Base-by-base conservation (phyloP, 2,329 filamentous ascomycete species). In the Aspergillus udagawae region DNA sequence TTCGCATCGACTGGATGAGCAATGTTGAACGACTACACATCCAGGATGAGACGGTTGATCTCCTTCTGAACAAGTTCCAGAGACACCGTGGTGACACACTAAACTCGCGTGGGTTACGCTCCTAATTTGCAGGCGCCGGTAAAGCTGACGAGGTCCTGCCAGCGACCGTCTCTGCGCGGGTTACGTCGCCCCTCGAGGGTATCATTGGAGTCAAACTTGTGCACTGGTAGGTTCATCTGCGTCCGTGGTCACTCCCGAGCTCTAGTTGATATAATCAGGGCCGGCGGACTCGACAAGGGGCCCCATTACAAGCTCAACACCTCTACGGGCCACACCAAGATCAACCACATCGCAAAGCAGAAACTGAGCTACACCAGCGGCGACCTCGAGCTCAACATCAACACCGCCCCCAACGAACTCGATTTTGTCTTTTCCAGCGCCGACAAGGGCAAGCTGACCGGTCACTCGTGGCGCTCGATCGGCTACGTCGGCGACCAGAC, bases 1-100 rank as follows among this genome's bases (percentile, higher is more conserved):
- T 74, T 48, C 63, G 57, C 17, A 70, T 75, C 56, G 73, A 75
- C 53, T 76, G 74, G 74, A 75, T 76, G 73, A 72, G 68, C 63
- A 74, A 76, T 61, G 71, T 75, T 38, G 74, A 76, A 58, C 63
- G 73, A 59, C 47, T 70, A 20, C 60, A 57, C 20, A 52, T 71
- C 25, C 61, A 71, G 47, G 61, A 70, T 17, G 67, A 73, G 49
- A 62, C 67, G 2, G 73, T 73, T 21, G 61, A 72, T 50, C 58
- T 76, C 10, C 62, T 76, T 2, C 54, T 76, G 54, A 76, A 74
- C 52, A 75, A 75, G 49, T 61, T 67, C 48, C 73, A 73, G 58
- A 63, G 66, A 49, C 67, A 70, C 54, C 72, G 74, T 29, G 74
- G 74, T n/a, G 73, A 76, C 59, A 75, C 72, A 1, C 56, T 76